Evolutionary conservation across 2,329 filamentous ascomycete genomes (phyloP).

Genomic region (Penicillium digitatum): DNA sequence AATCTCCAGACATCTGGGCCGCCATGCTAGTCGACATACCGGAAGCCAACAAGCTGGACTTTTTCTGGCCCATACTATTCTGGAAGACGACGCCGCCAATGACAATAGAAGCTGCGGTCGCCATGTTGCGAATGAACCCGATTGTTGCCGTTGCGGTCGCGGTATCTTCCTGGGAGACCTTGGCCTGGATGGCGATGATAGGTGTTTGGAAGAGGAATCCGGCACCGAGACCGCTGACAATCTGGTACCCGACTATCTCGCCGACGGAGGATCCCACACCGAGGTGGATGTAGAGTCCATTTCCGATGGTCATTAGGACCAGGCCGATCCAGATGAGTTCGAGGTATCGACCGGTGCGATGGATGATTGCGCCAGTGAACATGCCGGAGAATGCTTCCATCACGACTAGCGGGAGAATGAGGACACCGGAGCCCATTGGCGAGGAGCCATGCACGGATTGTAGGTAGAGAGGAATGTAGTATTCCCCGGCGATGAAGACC

Average conservation of each 20-base stretch:
- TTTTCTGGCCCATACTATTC: constrained; percentile 51
- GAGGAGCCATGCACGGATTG: constrained; percentile 62
- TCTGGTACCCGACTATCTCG: constrained; percentile 47
- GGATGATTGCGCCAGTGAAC: constrained; percentile 47
- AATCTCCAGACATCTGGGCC: constrained; percentile 37
- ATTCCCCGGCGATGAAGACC: constrained; percentile 62
- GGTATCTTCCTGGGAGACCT: constrained; percentile 47
- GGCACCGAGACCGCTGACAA: constrained; percentile 50
- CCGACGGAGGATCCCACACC: constrained; percentile 35
- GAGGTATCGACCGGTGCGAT: constrained; percentile 49
- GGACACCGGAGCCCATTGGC: constrained; percentile 55
- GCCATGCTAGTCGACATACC: constrained; percentile 27
- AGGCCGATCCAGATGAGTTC: constrained; percentile 47
- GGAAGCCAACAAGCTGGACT: constrained; percentile 57
- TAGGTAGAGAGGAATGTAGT: constrained; percentile 71
- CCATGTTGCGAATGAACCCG: constrained; percentile 61
- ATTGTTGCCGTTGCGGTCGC: constrained; percentile 53
- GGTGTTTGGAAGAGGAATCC: constrained; percentile 54
- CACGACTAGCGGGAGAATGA: constrained; percentile 59
- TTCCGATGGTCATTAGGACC: constrained; percentile 44
- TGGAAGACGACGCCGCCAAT: constrained; percentile 76
- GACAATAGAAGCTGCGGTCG: constrained; percentile 64
- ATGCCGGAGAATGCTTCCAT: constrained; percentile 46
- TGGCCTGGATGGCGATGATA: constrained; percentile 55
- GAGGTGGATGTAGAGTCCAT: constrained; percentile 48